Evolutionary conservation across 2,329 filamentous ascomycete genomes (phyloP).

Genomic region (Trichoderma sp.): DNA sequence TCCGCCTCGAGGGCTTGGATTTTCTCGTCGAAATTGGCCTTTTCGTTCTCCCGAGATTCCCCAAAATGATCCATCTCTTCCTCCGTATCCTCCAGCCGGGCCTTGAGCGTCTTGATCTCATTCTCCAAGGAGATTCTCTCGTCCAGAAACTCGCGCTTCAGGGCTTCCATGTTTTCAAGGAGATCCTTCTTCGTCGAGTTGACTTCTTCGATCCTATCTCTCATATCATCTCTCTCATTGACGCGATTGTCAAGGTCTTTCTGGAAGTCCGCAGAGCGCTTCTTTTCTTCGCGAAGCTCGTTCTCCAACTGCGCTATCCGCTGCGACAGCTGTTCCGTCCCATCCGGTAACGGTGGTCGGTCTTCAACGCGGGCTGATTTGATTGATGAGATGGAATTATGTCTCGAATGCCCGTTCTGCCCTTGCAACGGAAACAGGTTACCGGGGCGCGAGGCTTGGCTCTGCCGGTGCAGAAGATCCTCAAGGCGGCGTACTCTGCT

Average conservation of each 20-base stretch:
- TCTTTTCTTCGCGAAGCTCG: constrained; percentile 72
- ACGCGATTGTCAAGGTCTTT: constrained; percentile 62
- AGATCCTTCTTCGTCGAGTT: constrained; percentile 93
- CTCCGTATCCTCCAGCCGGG: constrained; percentile 82
- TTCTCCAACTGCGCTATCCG: constrained; percentile 67
- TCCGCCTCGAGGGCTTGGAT: constrained; percentile 69
- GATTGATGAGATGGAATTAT: constrained; percentile 50
- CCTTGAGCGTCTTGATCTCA: constrained; percentile 73
- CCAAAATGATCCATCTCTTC: constrained; percentile 85
- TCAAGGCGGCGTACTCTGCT: constrained; percentile 89
- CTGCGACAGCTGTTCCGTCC: constrained; percentile 45
- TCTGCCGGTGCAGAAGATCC: constrained; percentile 85
- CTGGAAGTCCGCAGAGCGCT: constrained; percentile 63
- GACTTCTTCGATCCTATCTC: constrained; percentile 74
- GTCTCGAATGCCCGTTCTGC: constrained; percentile 46
- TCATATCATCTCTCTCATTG: constrained; percentile 60
- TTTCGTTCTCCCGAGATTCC: constrained; percentile 81
- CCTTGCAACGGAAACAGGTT: constrained; percentile 54
- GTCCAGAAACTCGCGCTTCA: constrained; percentile 82
- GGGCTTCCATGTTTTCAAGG: constrained; percentile 88
- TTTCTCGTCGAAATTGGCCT: constrained; percentile 65
- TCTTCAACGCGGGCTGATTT: constrained; percentile 46
- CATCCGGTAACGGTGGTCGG: constrained; percentile 47
- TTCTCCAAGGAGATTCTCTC: constrained; percentile 81
- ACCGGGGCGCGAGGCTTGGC: constrained; percentile 54